Evolutionary conservation across 306 rosid genomes (phyloP), one percentile per base, ranked within the genome.

Genomic region (Dryas drummondii): DNA sequence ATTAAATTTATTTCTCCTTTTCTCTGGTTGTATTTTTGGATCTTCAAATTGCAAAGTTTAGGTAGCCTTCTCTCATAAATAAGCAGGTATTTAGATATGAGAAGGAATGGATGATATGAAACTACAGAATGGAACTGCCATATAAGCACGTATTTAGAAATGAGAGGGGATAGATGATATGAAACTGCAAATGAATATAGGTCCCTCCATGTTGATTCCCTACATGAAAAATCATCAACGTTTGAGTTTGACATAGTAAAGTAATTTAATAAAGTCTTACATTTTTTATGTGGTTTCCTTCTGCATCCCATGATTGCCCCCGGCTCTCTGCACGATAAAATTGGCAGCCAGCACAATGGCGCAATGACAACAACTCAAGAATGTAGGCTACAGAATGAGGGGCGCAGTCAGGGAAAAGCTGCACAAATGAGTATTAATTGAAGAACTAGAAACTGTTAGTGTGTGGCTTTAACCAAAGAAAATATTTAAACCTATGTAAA

Each of bases 321-420:
- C 96, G 87, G 73, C 87, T 60, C 84, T 94, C 99, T 9, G 97
- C 96, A 19, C 97, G 99, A 84, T 88, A 88, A 71, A 94, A 90
- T 73, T 90, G 91, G 80, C 97, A 94, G 60, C 99, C 99, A 14
- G 99, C 97, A 70, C 97, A 91, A 68, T 90, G 97, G 74, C 81
- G 86, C 82, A 92, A 73, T 60, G 76, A n/a, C 87, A 94, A 83
- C 83, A 94, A 67, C 77, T 87, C 85, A 26, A 92, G 88, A 83
- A 94, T 86, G 88, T 90, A 90, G 75, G 87, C 79, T 46, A 94
- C 92, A n/a, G 97, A 86, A 74, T 81, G 85, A 17, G 99, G 97
- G 45, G 97, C 97, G 74, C 97, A 94, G 68, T 92, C 93, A 9
- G 99, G 93, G 82, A 92, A 84, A 72, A 94, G 99, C 99, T 94